These are phyloP conservation scores for Poa pratensis DNA, from an alignment of 176 grass and related monocot species.

Conservation along the genomic window DNA sequence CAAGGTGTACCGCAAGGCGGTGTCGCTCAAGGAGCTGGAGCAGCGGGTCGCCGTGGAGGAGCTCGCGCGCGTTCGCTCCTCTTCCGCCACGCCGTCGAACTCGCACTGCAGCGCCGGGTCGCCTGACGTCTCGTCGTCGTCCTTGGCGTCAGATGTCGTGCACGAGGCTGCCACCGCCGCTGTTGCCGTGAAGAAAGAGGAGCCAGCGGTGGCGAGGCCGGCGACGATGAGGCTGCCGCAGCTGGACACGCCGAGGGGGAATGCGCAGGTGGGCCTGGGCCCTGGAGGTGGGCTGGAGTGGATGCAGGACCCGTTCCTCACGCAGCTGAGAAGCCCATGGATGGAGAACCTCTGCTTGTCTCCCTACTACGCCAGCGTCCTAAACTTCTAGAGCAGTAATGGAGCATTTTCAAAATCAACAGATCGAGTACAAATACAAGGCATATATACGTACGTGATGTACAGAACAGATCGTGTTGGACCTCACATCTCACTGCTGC, in stretches of 20 bases:
- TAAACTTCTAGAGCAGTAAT: slow-evolving; percentile 55
- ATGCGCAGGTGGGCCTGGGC: not conserved
- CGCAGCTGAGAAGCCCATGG: slow-evolving; percentile 86
- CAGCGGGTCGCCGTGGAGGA: slow-evolving; percentile 90
- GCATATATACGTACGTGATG: too few species aligned
- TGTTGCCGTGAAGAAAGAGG: slow-evolving; percentile 43
- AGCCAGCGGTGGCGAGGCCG: slow-evolving; percentile 14
- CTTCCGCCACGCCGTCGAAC: not conserved
- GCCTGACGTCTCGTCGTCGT: slow-evolving; percentile 55
- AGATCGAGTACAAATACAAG: too few species aligned
- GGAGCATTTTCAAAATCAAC: too few species aligned
- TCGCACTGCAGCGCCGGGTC: slow-evolving; percentile 42
- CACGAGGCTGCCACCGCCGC: not conserved
- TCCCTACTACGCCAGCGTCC: slow-evolving; percentile 66
- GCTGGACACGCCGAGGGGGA: slow-evolving; percentile 56
- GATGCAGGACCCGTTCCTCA: slow-evolving; percentile 84
- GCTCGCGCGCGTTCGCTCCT: slow-evolving; percentile 31
- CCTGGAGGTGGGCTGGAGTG: slow-evolving; percentile 55
- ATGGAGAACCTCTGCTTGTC: slow-evolving; percentile 69
- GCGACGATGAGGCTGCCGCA: slow-evolving; percentile 53
- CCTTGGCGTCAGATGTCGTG: slow-evolving; percentile 42
- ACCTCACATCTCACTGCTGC: too few species aligned
- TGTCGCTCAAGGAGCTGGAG: slow-evolving; percentile 89
- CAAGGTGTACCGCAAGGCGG: slow-evolving; percentile 90
- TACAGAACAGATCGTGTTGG: too few species aligned